phyloP scores from a whole-genome alignment of 2,329 filamentous ascomycete genomes.

The Atkinsonella hypoxylon region DNA sequence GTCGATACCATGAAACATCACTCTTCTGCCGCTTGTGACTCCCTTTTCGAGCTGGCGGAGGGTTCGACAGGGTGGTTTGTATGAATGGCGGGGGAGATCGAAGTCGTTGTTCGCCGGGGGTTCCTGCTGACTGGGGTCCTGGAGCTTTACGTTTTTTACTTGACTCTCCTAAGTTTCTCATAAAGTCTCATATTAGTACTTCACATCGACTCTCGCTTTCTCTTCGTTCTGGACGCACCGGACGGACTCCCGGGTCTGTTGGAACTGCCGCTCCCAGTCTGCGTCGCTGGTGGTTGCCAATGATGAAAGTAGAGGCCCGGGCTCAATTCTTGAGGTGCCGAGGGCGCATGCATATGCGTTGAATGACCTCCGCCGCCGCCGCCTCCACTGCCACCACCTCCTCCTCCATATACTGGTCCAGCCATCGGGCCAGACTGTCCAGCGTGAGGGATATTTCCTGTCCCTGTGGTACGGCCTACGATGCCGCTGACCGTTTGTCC shows the following conservation, averaged over 20 bases:
- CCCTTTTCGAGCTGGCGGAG: constrained; percentile 15
- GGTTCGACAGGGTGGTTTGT: constrained; percentile 16
- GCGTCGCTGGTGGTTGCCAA: constrained; percentile 71
- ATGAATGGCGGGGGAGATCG: constrained; percentile 22
- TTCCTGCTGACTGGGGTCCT: constrained; percentile 22
- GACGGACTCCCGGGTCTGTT: constrained; percentile 63
- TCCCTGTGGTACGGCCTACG: constrained; percentile 27
- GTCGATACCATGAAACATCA: constrained; percentile 24
- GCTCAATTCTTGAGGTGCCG: constrained; percentile 52
- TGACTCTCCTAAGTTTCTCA: constrained; percentile 48
- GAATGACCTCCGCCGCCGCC: constrained; percentile 18
- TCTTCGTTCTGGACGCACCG: constrained; percentile 52
- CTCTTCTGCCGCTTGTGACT: constrained; percentile 25
- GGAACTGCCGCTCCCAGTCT: constrained; percentile 40
- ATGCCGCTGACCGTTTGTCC: constrained; percentile 35
- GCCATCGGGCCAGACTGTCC: constrained; percentile 5
- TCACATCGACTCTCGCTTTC: constrained; percentile 30
- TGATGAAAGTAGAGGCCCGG: constrained; percentile 83
- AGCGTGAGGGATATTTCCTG: constrained; percentile 28
- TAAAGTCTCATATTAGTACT: constrained; percentile 20
- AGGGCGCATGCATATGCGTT: constrained; percentile 38
- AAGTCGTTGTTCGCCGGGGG: constrained; percentile 18
- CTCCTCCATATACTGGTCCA: constrained; percentile 25
- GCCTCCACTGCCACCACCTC: constrained; percentile 5
- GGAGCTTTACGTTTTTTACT: constrained; percentile 77